Evolutionary conservation across 2,329 filamentous ascomycete genomes (phyloP), one percentile per base, ranked within the genome.

Genomic region (Thelonectria discophora): DNA sequence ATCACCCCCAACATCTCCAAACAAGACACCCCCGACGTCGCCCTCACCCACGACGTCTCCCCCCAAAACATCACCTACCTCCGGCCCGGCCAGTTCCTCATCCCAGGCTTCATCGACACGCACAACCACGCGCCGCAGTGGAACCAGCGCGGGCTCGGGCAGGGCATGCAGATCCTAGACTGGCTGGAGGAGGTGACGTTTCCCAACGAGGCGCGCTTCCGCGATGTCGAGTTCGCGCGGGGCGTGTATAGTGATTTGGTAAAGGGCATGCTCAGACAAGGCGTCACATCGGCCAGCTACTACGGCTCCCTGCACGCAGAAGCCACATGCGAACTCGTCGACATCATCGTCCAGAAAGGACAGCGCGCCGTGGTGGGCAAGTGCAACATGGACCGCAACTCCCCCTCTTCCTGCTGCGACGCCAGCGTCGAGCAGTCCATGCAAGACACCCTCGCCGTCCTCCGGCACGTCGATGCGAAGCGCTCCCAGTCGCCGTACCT

Each of bases 91-190:
- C 75, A 85, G 47, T 86, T 88, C 67, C 73, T 88, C 49, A 81
- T 87, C 58, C 86, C 86, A 0, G 85, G 86, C 45, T 84, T 88
- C 67, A 77, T 90, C 55, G 88, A 90, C 76, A 90, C 87, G 1
- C 88, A 90, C 75, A 88, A 88, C 66, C 88, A 91, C 69, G 88
- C 88, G 1, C 88, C 88, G 39, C 82, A 85, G 66, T 84, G 80
- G 79, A 74, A 79, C 20, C 78, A 80, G 73, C 76, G 81, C 20
- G 80, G 82, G 21, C 74, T 83, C 10, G 80, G 81, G 11, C 80
- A 83, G 67, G 77, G 82, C 60, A 76, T 83, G 73, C 79, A 84
- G 64, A 83, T 86, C 61, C 77, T 88, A 10, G 84, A 89, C 70
- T 91, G 88, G 88, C 79, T 90, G 1, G 79, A 85, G 24, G 74